Evolutionary conservation across 1,139 yeast species (phyloP).

Genomic region (Yamadazyma aaseri): DNA sequence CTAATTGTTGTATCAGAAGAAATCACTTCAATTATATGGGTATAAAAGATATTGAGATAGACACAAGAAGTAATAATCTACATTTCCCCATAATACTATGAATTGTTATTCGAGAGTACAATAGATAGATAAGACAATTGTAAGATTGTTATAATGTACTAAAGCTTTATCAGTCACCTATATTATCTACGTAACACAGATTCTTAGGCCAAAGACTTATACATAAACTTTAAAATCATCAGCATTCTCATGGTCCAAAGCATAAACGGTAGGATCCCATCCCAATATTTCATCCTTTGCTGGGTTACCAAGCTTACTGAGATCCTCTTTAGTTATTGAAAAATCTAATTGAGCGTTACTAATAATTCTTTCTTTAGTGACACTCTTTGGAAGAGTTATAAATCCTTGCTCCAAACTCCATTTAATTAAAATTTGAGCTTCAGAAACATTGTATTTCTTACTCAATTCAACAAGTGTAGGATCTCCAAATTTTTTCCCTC

Average conservation of each 20-base stretch:
- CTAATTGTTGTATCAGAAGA: no score
- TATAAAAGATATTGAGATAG: no score
- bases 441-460: conserved; percentile 48
- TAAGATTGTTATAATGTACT: no score
- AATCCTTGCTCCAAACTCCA: conserved; percentile 76
- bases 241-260: conserved; percentile 3
- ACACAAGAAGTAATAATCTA: no score
- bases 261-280: conserved; percentile 6
- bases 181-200: no score
- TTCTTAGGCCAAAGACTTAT: no score
- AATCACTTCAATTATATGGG: no score
- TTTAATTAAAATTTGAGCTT: conserved; percentile 63
- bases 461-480: conserved; percentile 50
- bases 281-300: conserved; percentile 1
- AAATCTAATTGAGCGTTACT: conserved; percentile 44
- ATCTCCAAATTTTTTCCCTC: conserved; percentile 53
- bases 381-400: conserved; percentile 70
- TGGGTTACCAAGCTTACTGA: not conserved
- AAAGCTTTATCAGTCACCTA: no score
- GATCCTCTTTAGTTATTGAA: conserved; percentile 44
- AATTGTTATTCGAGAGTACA: no score
- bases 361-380: conserved; percentile 46
- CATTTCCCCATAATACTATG: no score
- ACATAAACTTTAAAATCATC: no score
- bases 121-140: no score